Base-by-base conservation (phyloP, 1,284 basidiomycete species). In the Peniophora sp. region DNA sequence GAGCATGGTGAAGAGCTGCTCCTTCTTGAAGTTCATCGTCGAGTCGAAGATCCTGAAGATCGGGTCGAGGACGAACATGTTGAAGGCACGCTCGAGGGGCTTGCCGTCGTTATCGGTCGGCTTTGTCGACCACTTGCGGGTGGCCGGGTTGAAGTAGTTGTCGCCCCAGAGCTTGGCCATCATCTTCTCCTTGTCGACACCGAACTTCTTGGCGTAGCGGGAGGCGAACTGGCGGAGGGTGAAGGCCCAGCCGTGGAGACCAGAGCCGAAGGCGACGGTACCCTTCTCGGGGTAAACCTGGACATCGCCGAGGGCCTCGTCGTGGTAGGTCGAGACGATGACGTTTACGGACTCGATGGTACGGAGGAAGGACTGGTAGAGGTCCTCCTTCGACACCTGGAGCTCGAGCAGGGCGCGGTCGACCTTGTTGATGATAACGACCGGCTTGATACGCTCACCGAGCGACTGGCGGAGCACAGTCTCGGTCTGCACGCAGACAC, bases 21-120 rank as follows among this genome's bases (percentile, higher is more conserved):
- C 96, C 81, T 97, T 99, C 81, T 99, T 97, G 83, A 90, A 97
- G 84, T 99, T 97, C 95, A 98, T 99, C 74, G 98, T 92, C 61
- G 91, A 87, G 64, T 97, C 95, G 74, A 99, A 99, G 69, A 99
- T 85, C 70, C 85, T 92, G 87, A 92, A 99, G 75, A 99, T 99
- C 60, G 97, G 97, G 75, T 99, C 97, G 61, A 99, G 90, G 56
- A 99, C 92, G 74, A 99, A 99, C 77, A 79, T 75, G 75, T 91
- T 95, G 81, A 95, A 96, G 51, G 91, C 89, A 72, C 90, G 92
- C 64, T 95, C 97, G 56, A 97, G 87, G 23, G 69, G 72, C 69
- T 95, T 94, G 67, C 92, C 93, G 63, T 96, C 91, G 54, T 83
- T 80, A 62, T 86, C 87, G 35, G 72, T 74, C 61, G 71, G 61